Conservation (phyloP, 176 grass and related monocot species). For the bread wheat (Triticum aestivum) region DNA sequence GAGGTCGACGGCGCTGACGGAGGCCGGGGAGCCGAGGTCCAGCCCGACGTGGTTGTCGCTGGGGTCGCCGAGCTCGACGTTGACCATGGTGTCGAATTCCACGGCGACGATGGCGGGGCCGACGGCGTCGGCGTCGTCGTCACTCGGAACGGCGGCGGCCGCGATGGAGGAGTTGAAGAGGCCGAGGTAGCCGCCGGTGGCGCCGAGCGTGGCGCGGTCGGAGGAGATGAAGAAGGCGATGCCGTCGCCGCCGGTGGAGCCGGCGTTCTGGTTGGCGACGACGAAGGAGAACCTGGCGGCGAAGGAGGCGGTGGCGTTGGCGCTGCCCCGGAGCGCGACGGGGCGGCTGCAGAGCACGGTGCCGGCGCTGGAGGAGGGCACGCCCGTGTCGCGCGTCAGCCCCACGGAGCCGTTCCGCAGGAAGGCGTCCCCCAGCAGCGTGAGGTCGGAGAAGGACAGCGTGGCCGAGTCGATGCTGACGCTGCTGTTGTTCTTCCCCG, state of each 20-base stretch:
- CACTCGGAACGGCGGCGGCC: background rate
- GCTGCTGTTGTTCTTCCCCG: background rate
- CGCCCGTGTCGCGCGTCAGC: conserved; percentile 68
- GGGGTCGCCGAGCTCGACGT: conserved; percentile 56
- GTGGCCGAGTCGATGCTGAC: conserved; percentile 64
- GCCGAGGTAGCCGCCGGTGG: conserved; percentile 74
- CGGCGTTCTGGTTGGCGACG: conserved; percentile 50
- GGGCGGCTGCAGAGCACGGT: conserved; percentile 64
- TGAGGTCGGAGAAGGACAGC: conserved; percentile 77
- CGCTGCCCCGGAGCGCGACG: conserved; percentile 14
- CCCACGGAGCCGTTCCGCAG: conserved; percentile 72
- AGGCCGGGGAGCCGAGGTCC: conserved; percentile 53
- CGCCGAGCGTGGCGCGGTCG: conserved; percentile 48
- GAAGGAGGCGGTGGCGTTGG: conserved; percentile 45
- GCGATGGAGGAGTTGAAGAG: conserved; percentile 53
- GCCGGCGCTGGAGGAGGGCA: conserved; percentile 82
- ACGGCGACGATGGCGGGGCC: conserved; percentile 37
- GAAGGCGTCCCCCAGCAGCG: conserved; percentile 81
- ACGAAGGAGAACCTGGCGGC: conserved; percentile 82
- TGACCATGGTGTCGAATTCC: conserved; percentile 71
- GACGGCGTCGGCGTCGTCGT: background rate
- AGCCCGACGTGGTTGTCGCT: conserved; percentile 78
- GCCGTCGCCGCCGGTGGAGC: conserved; percentile 64
- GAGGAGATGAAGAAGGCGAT: conserved; percentile 84
- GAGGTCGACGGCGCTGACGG: conserved; percentile 48